These are phyloP conservation scores for Lasiodiplodia citricola DNA, from an alignment of 2,329 filamentous ascomycete genomes.

Conservation along the genomic window DNA sequence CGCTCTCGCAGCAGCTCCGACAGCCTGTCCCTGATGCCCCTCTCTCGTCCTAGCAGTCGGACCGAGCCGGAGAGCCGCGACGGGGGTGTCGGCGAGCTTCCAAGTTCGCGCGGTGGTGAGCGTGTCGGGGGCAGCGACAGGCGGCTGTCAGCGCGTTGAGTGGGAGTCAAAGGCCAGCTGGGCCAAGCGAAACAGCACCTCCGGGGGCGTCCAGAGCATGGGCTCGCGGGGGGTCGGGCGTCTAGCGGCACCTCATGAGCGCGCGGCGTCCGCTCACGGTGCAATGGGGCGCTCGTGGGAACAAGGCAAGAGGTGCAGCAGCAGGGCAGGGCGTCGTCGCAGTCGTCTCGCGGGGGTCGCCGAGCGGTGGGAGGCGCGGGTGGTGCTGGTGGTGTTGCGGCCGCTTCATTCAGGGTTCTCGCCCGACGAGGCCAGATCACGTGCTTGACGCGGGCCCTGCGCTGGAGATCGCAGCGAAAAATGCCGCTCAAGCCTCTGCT, in stretches of 20 bases:
- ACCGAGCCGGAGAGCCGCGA: conserved; percentile 25
- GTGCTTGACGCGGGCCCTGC: conserved; percentile 16
- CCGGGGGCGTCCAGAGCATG: conserved; percentile 28
- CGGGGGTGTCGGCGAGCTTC: conserved; percentile 14
- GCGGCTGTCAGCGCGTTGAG: conserved; percentile 8
- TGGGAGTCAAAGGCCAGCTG: conserved; percentile 25
- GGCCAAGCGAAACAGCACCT: conserved; percentile 28
- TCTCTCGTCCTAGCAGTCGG: conserved; percentile 25
- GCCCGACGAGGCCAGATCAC: conserved; percentile 22
- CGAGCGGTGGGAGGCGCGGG: conserved; percentile 20
- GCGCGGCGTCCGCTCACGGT: conserved; percentile 20
- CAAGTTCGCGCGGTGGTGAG: conserved; percentile 10
- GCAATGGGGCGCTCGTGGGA: conserved; percentile 3
- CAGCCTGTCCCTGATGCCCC: conserved; percentile 21
- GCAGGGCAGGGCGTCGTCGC: conserved; percentile 18
- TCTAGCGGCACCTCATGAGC: conserved; percentile 24
- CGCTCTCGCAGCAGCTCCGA: conserved; percentile 12
- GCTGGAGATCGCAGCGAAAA: conserved; percentile 25
- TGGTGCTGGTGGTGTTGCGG: conserved; percentile 25
- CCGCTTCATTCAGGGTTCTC: conserved; percentile 25
- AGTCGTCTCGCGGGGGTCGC: conserved; percentile 20
- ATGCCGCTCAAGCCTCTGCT: conserved; percentile 24
- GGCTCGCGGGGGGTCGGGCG: conserved; percentile 27
- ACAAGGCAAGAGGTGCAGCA: conserved; percentile 16
- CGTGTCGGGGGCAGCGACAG: conserved; percentile 8